A percentile compares a stretch with the other conserved stretches of the same genome.
phyloP scores from a whole-genome alignment of 192 early-diverging fungal species.

The Linderina pennispora region DNA sequence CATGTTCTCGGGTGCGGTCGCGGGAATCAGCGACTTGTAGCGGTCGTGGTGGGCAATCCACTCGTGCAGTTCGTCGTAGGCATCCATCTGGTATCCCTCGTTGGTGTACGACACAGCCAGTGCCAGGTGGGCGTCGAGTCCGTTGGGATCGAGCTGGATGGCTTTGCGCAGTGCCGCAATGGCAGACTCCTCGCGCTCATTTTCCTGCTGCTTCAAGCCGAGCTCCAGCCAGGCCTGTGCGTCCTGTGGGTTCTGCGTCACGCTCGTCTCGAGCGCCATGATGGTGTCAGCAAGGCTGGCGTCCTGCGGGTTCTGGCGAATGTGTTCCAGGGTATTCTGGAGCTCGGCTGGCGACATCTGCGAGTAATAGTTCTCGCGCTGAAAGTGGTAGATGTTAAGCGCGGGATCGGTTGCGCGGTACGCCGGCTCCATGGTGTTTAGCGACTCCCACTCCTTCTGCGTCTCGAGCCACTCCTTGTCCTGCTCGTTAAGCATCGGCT shows the following conservation, averaged over 20 bases:
- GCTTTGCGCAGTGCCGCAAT: slow-evolving; percentile 86
- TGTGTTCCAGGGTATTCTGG: slow-evolving; percentile 47
- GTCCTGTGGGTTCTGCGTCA: slow-evolving; percentile 73
- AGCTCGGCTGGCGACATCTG: slow-evolving; percentile 27
- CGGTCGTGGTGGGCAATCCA: slow-evolving; percentile 75
- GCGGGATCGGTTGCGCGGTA: slow-evolving; percentile 47
- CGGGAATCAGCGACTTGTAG: slow-evolving; percentile 53
- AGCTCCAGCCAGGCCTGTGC: slow-evolving; percentile 80
- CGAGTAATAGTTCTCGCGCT: slow-evolving; percentile 33
- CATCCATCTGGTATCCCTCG: slow-evolving; percentile 76
- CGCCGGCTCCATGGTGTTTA: slow-evolving; percentile 31
- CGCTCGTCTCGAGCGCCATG: slow-evolving; percentile 82
- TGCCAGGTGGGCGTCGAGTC: slow-evolving; percentile 76
- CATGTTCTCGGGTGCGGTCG: slow-evolving; percentile 36
- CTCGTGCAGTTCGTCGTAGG: slow-evolving; percentile 81
- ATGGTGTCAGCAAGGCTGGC: slow-evolving; percentile 79
- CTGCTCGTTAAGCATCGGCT: slow-evolving; percentile 53
- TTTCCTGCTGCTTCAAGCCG: slow-evolving; percentile 91
- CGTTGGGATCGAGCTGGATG: slow-evolving; percentile 62
- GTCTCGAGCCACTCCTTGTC: slow-evolving; percentile 68
- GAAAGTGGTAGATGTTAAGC: slow-evolving; percentile 70
- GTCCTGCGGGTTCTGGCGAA: slow-evolving; percentile 46
- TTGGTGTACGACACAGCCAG: slow-evolving; percentile 94
- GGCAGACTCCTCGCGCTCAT: slow-evolving; percentile 88
- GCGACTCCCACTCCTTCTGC: slow-evolving; percentile 65